These are phyloP conservation scores for Cystobasidium slooffiae DNA, from an alignment of 1,284 basidiomycete species.

Conservation along the genomic window DNA sequence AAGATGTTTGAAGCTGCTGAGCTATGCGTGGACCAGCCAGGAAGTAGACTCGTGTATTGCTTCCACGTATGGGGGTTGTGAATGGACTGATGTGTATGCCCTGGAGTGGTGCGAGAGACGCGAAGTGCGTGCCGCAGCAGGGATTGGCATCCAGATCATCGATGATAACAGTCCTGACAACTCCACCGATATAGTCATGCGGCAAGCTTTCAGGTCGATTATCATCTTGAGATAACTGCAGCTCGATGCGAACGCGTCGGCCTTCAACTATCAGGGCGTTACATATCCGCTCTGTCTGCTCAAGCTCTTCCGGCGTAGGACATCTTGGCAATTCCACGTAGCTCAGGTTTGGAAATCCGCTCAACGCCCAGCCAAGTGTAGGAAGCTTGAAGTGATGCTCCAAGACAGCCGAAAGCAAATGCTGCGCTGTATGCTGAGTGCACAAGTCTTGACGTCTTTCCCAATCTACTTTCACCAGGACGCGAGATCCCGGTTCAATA, in stretches of 20 bases:
- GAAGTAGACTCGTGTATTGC: slow-evolving; percentile 73
- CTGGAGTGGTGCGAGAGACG: slow-evolving; percentile 60
- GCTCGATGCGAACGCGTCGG: slow-evolving; percentile 67
- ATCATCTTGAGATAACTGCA: slow-evolving; percentile 66
- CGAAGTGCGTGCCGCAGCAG: slow-evolving; percentile 85
- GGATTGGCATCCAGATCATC: slow-evolving; percentile 62
- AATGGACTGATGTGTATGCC: slow-evolving; percentile 71
- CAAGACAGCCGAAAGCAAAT: slow-evolving; percentile 74
- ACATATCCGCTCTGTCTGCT: slow-evolving; percentile 67
- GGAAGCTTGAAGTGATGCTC: slow-evolving; percentile 70
- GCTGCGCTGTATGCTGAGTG: slow-evolving; percentile 51
- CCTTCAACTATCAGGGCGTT: slow-evolving; percentile 69
- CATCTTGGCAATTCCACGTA: slow-evolving; percentile 78
- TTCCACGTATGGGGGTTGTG: slow-evolving; percentile 62
- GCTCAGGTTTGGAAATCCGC: slow-evolving; percentile 65
- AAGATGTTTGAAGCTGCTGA: slow-evolving; percentile 58
- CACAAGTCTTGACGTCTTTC: slow-evolving; percentile 68
- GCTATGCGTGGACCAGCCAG: slow-evolving; percentile 71
- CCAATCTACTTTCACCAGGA: slow-evolving; percentile 68
- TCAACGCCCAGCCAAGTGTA: slow-evolving; percentile 74
- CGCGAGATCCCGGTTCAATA: slow-evolving; percentile 64
- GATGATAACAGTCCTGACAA: slow-evolving; percentile 78
- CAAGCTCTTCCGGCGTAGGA: slow-evolving; percentile 69
- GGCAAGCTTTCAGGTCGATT: slow-evolving; percentile 63
- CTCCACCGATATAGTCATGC: slow-evolving; percentile 70